These are phyloP conservation scores for Penicillium canariense DNA, from an alignment of 495 filamentous ascomycete species.

Conservation along the genomic window DNA sequence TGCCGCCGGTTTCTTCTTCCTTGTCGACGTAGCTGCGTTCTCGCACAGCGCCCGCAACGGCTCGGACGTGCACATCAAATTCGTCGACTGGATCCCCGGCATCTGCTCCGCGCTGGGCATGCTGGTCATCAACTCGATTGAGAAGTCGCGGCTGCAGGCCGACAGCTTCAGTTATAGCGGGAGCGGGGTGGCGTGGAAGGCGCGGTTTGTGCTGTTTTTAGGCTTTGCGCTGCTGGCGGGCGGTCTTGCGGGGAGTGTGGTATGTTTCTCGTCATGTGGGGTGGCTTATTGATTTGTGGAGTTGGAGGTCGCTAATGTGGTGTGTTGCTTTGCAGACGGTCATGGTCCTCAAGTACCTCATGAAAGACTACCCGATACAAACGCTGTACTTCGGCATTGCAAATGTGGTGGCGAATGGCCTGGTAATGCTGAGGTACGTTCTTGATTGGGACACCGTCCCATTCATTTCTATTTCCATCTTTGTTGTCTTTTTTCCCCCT, in stretches of 20 bases:
- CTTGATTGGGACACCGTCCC: too few species aligned
- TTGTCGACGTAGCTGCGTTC: conserved; percentile 88
- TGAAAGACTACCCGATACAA: conserved; percentile 72
- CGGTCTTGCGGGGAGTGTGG: conserved; percentile 87
- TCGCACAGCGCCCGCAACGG: conserved; percentile 76
- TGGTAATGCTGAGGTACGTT: conserved; percentile 83
- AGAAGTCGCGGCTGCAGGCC: conserved; percentile 81
- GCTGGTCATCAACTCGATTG: conserved; percentile 98
- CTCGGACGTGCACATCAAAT: conserved; percentile 83
- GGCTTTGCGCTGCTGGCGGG: conserved; percentile 94
- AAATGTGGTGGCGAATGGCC: conserved; percentile 82
- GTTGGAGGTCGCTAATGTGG: conserved; percentile 8
- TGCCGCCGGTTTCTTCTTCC: conserved; percentile 93
- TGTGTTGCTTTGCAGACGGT: conserved; percentile 58
- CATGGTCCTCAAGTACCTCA: conserved; percentile 87
- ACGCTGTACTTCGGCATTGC: conserved; percentile 92
- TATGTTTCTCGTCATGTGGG: conserved; percentile 28
- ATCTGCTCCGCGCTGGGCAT: conserved; percentile 94
- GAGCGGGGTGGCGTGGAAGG: conserved; percentile 91
- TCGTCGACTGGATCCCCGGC: conserved; percentile 97
- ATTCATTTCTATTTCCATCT: not conserved
- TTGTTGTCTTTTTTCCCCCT: not conserved
- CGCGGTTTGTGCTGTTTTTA: conserved; percentile 88
- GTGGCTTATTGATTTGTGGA: not conserved
- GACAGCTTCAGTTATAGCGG: conserved; percentile 88